These are phyloP conservation scores for Trapa incisa DNA, from an alignment of 345 rosid species.

Conservation along the genomic window DNA sequence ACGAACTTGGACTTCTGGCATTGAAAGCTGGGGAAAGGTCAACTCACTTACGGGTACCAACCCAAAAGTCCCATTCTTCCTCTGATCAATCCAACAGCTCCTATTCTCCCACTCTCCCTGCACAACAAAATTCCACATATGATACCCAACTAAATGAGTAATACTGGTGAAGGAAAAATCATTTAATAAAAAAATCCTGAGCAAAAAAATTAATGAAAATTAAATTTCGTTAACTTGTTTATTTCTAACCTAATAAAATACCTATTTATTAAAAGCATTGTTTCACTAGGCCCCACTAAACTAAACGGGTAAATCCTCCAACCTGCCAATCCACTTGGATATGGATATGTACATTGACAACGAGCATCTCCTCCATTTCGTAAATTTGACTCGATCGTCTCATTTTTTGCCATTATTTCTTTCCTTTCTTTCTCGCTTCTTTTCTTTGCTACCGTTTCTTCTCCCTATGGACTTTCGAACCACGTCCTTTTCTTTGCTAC, in stretches of 20 bases:
- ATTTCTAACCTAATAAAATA: too few relatives aligned
- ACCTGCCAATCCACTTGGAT: too few relatives aligned
- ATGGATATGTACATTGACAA: background rate
- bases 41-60: slow-evolving; percentile 40
- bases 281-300: too few relatives aligned
- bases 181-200: too few relatives aligned
- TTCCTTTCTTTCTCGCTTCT: background rate
- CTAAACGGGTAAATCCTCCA: too few relatives aligned
- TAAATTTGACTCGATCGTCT: slow-evolving; percentile 27
- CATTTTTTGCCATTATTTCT: background rate
- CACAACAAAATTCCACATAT: background rate
- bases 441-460: background rate
- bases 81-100: slow-evolving; percentile 37
- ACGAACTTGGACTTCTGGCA: slow-evolving; percentile 19
- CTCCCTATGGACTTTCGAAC: background rate
- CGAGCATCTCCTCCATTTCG: slow-evolving; percentile 1
- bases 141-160: background rate
- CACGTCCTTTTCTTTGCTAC: background rate
- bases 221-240: too few relatives aligned
- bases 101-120: too few relatives aligned
- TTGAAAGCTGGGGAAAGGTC: slow-evolving; percentile 35
- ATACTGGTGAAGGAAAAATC: too few relatives aligned
- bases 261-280: too few relatives aligned
- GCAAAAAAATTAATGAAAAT: too few relatives aligned
- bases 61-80: slow-evolving; percentile 8